Conservation (phyloP, 768 basidiomycete genomes). For the Mycena belliarum region DNA sequence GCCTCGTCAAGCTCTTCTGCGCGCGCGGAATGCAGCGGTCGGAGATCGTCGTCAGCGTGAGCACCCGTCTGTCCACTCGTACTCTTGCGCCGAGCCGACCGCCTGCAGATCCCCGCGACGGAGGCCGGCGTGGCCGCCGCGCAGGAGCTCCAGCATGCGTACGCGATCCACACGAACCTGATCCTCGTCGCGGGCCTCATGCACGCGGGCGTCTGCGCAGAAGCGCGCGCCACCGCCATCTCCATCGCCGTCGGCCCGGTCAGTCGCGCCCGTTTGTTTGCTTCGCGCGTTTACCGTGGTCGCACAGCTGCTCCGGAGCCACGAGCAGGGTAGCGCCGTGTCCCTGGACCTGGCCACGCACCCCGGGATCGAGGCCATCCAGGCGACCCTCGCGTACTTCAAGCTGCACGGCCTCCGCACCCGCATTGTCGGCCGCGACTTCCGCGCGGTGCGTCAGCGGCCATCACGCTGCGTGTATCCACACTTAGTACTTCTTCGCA, state of each 20-base stretch:
- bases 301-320: slow-evolving; percentile 42
- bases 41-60: slow-evolving; percentile 52
- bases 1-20: slow-evolving; percentile 42
- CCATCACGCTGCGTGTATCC: no score
- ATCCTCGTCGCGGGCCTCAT: slow-evolving; percentile 51
- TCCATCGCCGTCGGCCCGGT: slow-evolving; percentile 54
- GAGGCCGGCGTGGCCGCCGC: slow-evolving; percentile 54
- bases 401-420: slow-evolving; percentile 39
- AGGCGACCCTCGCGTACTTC: slow-evolving; percentile 47
- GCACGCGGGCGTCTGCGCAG: slow-evolving; percentile 58
- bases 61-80: slow-evolving; percentile 21
- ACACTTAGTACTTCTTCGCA: no score
- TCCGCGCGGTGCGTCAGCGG: slow-evolving; percentile 42
- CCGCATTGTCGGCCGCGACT: slow-evolving; percentile 41
- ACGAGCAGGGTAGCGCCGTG: slow-evolving; percentile 35
- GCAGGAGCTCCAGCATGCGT: slow-evolving; percentile 33
- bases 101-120: slow-evolving; percentile 56
- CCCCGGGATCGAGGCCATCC: slow-evolving; percentile 49
- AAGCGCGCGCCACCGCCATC: slow-evolving; percentile 48
- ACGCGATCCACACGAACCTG: slow-evolving; percentile 52
- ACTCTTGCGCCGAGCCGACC: background rate
- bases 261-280: slow-evolving; percentile 24
- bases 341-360: slow-evolving; percentile 31
- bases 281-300: background rate
- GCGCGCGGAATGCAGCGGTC: slow-evolving; percentile 38